Conservation (phyloP, 2,329 filamentous ascomycete genomes). For the Oidium heveae region DNA sequence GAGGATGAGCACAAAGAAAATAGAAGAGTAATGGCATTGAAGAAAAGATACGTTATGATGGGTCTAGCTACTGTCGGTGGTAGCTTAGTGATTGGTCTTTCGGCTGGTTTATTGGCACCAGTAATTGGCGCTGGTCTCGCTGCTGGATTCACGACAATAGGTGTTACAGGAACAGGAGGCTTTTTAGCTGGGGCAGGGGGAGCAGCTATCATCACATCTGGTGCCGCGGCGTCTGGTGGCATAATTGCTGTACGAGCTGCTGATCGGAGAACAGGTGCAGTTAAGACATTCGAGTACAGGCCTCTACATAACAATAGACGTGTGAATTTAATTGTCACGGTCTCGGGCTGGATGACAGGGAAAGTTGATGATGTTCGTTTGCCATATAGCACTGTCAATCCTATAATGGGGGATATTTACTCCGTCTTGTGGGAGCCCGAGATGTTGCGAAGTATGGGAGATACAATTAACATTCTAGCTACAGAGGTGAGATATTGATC, state of each 20-base stretch:
- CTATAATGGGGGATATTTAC: slow-evolving; percentile 95
- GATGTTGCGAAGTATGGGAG: slow-evolving; percentile 92
- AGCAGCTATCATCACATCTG: slow-evolving; percentile 79
- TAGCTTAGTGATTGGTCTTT: slow-evolving; percentile 81
- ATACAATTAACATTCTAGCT: slow-evolving; percentile 92
- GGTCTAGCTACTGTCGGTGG: slow-evolving; percentile 88
- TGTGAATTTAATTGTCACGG: slow-evolving; percentile 81
- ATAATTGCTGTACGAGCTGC: slow-evolving; percentile 70
- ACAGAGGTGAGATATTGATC: slow-evolving; percentile 44
- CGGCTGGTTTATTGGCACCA: slow-evolving; percentile 72
- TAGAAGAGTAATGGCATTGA: slow-evolving; percentile 57
- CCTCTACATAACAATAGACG: slow-evolving; percentile 95
- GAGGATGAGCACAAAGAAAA: slow-evolving; percentile 83
- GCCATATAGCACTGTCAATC: slow-evolving; percentile 87
- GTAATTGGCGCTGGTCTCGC: slow-evolving; percentile 86
- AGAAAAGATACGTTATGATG: slow-evolving; percentile 78
- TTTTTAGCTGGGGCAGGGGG: slow-evolving; percentile 84
- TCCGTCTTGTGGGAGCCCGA: slow-evolving; percentile 95
- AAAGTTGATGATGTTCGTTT: slow-evolving; percentile 90
- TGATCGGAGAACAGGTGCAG: slow-evolving; percentile 66
- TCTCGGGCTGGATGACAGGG: slow-evolving; percentile 96
- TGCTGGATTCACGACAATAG: slow-evolving; percentile 85
- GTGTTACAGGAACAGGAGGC: slow-evolving; percentile 63
- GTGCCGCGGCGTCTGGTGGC: slow-evolving; percentile 63
- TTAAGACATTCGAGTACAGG: slow-evolving; percentile 90